Base-by-base conservation (phyloP, 441 rosid genomes). In the Geranium incanum region DNA sequence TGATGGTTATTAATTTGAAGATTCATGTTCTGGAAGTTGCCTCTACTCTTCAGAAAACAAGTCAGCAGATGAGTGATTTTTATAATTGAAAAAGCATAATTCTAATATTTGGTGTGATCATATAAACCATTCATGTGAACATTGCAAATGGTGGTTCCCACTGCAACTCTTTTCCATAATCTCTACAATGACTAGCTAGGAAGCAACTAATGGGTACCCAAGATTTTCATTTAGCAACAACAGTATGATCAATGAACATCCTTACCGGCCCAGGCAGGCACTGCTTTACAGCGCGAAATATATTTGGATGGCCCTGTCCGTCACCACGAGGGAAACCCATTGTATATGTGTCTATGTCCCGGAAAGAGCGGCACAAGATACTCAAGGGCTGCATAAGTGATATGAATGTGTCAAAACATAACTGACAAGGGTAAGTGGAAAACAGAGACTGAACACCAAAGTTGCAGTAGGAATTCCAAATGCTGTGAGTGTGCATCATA, bases 221-320 rank as follows among this genome's bases (percentile, higher is more conserved):
- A 52, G 41, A 68, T 50, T 72, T 70, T 68, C 62, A 60, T 21
- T 60, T 11, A 70, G 37, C 62, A 73, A 38, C 43, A 68, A 55
- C 18, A 19, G 8, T 3, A 68, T 62, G 77, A 59, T 71, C 3
- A 77, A 69, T 64, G 33, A 63, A 70, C 11, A 70, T 72, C 28
- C 99, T 90, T 84, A 94, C 99, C 71, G 99, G 97, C 57, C 99
- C 99, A 77, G 97, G 99, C 75, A 94, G 78, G 85, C 94, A 90
- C 66, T 88, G 94, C 84, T 90, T 92, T 73, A 92, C 94, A 76
- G 86, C 92, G 77, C 94, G 97, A 68, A 94, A 94, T 66, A 94
- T 76, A 81, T 89, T 87, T 18, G 92, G 81, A 81, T 91, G 97
- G 67, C 98, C 98, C 77, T 81, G 87, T 66, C 82, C 89, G 83